Evolutionary conservation across 1,139 yeast genomes (phyloP).

Genomic region (Candida labiduridarum): DNA sequence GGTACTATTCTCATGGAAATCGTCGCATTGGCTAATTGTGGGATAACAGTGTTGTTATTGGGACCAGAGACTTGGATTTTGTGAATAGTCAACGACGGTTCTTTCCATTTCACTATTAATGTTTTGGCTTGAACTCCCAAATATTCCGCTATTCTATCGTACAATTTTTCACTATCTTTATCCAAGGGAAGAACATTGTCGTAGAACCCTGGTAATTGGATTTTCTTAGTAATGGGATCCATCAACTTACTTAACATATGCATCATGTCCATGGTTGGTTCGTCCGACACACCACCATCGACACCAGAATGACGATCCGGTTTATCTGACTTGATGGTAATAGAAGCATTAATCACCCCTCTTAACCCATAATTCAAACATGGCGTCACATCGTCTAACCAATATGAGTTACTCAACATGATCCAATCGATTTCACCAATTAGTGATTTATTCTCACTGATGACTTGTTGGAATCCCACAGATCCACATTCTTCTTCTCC

Average conservation of each 20-base stretch:
- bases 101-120: slow-evolving; percentile 84
- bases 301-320: slow-evolving; percentile 97
- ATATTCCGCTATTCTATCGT: slow-evolving; percentile 59
- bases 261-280: slow-evolving; percentile 86
- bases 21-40: slow-evolving; percentile 75
- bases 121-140: slow-evolving; percentile 46
- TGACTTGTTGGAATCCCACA: slow-evolving; percentile 73
- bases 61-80: slow-evolving; percentile 88
- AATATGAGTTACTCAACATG: slow-evolving; percentile 84
- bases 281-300: slow-evolving; percentile 89
- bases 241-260: slow-evolving; percentile 67
- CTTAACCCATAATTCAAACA: slow-evolving; percentile 92
- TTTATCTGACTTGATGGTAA: slow-evolving; percentile 66
- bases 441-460: slow-evolving; percentile 47
- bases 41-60: slow-evolving; percentile 85
- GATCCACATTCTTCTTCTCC: slow-evolving; percentile 98
- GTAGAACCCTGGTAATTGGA: slow-evolving; percentile 71
- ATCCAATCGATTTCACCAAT: slow-evolving; percentile 87
- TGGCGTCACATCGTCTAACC: slow-evolving; percentile 89
- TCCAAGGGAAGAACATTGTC: slow-evolving; percentile 62
- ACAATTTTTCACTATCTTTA: slow-evolving; percentile 57
- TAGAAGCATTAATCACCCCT: slow-evolving; percentile 83
- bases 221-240: slow-evolving; percentile 55
- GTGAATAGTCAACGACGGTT: slow-evolving; percentile 90
- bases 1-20: slow-evolving; percentile 89